These are phyloP conservation scores for Fusarium proliferatum DNA, from an alignment of 2,329 filamentous ascomycete genomes.

Conservation along the genomic window DNA sequence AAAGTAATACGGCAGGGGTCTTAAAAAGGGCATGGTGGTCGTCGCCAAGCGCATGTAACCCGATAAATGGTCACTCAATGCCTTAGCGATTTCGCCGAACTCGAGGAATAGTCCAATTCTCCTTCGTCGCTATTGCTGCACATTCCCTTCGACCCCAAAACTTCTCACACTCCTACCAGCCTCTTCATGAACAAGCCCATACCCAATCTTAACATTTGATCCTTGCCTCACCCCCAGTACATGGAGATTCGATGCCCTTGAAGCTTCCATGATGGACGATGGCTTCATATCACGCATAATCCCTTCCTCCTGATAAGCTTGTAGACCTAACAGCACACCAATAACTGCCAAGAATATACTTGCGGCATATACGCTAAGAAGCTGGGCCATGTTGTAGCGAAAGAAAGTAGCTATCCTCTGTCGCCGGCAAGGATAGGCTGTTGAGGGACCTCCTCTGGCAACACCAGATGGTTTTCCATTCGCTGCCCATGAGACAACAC, in stretches of 20 bases:
- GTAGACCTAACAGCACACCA: accelerated
- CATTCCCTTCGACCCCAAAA: background rate
- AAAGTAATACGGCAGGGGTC: background rate
- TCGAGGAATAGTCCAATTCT: no score
- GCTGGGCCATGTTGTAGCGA: background rate
- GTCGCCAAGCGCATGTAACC: background rate
- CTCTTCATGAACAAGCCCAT: background rate
- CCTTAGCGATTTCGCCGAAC: accelerated
- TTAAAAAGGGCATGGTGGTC: accelerated
- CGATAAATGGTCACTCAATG: background rate
- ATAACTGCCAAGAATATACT: background rate
- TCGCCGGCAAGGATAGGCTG: background rate
- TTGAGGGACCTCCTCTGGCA: background rate
- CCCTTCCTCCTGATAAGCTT: background rate
- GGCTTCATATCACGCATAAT: slow-evolving; percentile 18
- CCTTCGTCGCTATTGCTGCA: background rate
- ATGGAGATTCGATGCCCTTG: background rate
- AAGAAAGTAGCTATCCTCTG: background rate
- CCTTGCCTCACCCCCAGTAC: no score
- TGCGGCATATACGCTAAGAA: background rate
- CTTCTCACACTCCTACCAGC: background rate
- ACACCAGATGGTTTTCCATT: background rate
- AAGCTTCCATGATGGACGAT: background rate
- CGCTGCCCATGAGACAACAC: background rate
- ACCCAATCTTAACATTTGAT: no score